Conservation (phyloP, 1,284 basidiomycete genomes). For the Pisolithus thermaeus region DNA sequence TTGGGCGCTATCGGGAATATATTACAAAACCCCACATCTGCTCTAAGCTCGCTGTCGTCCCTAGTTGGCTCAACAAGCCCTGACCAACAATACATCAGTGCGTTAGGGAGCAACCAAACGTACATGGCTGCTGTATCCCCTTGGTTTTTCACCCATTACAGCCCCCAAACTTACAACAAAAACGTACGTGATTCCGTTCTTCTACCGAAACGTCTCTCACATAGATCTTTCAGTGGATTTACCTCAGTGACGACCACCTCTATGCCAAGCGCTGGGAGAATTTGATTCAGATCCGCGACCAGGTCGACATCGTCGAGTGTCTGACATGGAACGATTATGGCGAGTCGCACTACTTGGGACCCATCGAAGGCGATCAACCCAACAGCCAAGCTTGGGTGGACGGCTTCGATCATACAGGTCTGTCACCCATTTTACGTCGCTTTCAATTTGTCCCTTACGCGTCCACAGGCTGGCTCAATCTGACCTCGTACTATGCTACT, state of each 20-base stretch:
- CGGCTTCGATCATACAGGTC: conserved; percentile 59
- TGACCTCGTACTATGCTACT: conserved; percentile 65
- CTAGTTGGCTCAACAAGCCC: conserved; percentile 42
- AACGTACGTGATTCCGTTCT: conserved; percentile 46
- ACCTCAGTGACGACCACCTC: conserved; percentile 65
- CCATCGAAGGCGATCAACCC: conserved; percentile 62
- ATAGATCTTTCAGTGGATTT: conserved; percentile 44
- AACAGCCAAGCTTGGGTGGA: conserved; percentile 60
- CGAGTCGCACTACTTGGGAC: conserved; percentile 60
- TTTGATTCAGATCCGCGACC: conserved; percentile 53
- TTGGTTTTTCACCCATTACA: conserved; percentile 79
- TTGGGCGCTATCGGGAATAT: conserved; percentile 21
- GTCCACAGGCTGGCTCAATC: conserved; percentile 50
- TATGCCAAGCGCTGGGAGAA: conserved; percentile 73
- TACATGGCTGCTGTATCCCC: conserved; percentile 50
- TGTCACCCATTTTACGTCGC: conserved; percentile 6
- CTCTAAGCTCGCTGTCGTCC: conserved; percentile 33
- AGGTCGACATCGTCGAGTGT: conserved; percentile 56
- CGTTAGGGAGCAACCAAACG: conserved; percentile 26
- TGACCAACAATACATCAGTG: conserved; percentile 42
- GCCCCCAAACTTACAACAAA: conserved; percentile 66
- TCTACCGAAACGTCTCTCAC: conserved; percentile 5
- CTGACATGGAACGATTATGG: conserved; percentile 63
- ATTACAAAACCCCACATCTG: conserved; percentile 14
- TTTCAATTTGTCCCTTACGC: neutral